Conservation (phyloP, 2,329 filamentous ascomycete genomes). For the Trichoderma lentiforme region DNA sequence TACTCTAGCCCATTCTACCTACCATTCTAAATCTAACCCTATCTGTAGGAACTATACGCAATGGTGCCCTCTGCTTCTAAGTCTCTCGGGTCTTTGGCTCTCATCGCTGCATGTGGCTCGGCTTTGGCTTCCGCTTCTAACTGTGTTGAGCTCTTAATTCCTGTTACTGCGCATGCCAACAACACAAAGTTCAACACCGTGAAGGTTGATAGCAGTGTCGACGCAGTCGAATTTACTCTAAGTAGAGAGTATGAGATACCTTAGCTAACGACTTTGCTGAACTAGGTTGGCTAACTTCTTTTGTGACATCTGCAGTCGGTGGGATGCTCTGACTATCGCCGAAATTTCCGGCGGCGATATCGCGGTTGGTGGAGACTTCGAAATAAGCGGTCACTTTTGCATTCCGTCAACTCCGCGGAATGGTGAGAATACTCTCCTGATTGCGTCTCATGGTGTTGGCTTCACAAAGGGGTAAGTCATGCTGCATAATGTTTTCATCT, state of each 20-base stretch:
- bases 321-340: not conserved
- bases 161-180: not conserved
- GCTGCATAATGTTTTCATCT: not conserved
- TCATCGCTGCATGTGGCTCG: not conserved
- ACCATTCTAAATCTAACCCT: not conserved
- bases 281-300: not conserved
- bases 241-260: not conserved
- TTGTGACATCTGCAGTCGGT: not conserved
- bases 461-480: not conserved
- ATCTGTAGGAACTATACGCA: not conserved
- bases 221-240: not conserved
- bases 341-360: not conserved
- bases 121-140: not conserved
- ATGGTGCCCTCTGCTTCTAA: not conserved
- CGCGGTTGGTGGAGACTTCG: not conserved
- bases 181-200: not conserved
- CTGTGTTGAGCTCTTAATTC: not conserved
- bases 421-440: not conserved
- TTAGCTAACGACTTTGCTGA: accelerated
- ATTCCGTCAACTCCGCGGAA: not conserved
- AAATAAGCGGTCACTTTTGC: not conserved
- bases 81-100: not conserved
- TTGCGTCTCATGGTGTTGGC: not conserved
- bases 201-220: not conserved
- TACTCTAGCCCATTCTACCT: not conserved